Conservation (phyloP, 148 eudicot species). For the Rhododendron mucronatum region DNA sequence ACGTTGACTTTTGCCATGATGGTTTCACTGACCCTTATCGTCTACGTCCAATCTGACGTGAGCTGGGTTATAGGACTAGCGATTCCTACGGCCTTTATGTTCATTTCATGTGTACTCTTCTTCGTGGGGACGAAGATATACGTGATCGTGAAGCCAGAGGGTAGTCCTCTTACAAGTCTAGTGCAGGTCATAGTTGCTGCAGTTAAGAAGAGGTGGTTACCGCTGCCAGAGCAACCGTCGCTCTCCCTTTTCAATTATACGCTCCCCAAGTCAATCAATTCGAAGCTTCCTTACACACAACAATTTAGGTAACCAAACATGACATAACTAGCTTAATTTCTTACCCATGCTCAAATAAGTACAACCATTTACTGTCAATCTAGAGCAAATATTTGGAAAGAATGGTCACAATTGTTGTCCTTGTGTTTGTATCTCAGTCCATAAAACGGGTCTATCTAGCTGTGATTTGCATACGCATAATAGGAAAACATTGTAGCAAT, state of each 20-base stretch:
- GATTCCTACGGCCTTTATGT: slow-evolving; percentile 68
- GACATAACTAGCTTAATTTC: not conserved
- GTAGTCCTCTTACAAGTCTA: slow-evolving; percentile 59
- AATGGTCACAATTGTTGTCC: not conserved
- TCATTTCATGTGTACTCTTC: slow-evolving; percentile 44
- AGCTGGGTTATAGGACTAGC: slow-evolving; percentile 81
- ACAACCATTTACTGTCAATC: not conserved
- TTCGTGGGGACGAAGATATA: slow-evolving; percentile 60
- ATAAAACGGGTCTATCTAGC: not conserved
- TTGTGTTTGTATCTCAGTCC: not conserved
- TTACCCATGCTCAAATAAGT: not conserved
- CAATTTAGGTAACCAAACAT: slow-evolving; percentile 66
- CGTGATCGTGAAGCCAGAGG: slow-evolving; percentile 72
- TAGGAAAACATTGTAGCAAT: not conserved
- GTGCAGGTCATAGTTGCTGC: slow-evolving; percentile 64
- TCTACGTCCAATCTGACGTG: slow-evolving; percentile 66
- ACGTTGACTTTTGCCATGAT: slow-evolving; percentile 75
- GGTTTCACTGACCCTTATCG: slow-evolving; percentile 64
- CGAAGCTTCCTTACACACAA: slow-evolving; percentile 53
- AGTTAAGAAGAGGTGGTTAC: slow-evolving; percentile 48
- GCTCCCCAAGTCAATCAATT: slow-evolving; percentile 54
- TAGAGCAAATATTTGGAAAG: not conserved
- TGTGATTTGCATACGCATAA: not conserved
- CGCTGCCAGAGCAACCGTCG: slow-evolving; percentile 32
- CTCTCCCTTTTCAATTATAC: slow-evolving; percentile 31